Percentiles rank a stretch among this genome's conserved stretches.
These are phyloP conservation scores for Arabidopsis suecica DNA, from an alignment of 345 rosid species.

Conservation along the genomic window DNA sequence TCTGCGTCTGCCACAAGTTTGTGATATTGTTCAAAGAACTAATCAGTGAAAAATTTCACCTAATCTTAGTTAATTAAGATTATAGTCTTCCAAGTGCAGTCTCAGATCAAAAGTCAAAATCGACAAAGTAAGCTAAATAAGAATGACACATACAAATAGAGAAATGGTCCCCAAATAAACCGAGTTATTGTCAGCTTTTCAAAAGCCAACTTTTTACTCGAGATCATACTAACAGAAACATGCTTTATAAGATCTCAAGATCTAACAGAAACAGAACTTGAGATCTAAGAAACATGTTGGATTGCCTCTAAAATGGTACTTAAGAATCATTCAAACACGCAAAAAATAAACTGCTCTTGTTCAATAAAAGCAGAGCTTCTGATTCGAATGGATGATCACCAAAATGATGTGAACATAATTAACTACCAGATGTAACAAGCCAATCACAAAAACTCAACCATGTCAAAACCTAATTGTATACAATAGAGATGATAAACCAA, in stretches of 20 bases:
- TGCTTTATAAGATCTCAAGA: not conserved
- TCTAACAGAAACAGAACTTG: too few species aligned
- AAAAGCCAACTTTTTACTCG: not conserved
- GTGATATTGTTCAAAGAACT: not conserved
- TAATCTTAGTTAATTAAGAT: not conserved
- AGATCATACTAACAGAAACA: conserved; percentile 4
- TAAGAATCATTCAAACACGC: not conserved
- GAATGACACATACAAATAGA: not conserved
- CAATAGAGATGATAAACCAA: not conserved
- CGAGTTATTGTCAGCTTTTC: not conserved
- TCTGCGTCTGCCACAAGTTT: not conserved
- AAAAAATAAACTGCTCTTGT: not conserved
- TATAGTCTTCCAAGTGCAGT: not conserved
- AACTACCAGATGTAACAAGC: not conserved
- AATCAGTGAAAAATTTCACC: not conserved
- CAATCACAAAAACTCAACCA: not conserved
- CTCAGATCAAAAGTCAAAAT: not conserved
- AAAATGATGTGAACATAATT: conserved; percentile 18
- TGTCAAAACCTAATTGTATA: not conserved
- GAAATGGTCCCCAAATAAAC: conserved; percentile 3
- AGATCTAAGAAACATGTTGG: not conserved
- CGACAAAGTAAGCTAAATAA: not conserved
- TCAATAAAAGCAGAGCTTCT: conserved; percentile 8
- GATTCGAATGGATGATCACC: not conserved
- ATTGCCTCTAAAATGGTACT: not conserved